phyloP scores from a whole-genome alignment of 345 rosid genomes.

The Linum usitatissimum region DNA sequence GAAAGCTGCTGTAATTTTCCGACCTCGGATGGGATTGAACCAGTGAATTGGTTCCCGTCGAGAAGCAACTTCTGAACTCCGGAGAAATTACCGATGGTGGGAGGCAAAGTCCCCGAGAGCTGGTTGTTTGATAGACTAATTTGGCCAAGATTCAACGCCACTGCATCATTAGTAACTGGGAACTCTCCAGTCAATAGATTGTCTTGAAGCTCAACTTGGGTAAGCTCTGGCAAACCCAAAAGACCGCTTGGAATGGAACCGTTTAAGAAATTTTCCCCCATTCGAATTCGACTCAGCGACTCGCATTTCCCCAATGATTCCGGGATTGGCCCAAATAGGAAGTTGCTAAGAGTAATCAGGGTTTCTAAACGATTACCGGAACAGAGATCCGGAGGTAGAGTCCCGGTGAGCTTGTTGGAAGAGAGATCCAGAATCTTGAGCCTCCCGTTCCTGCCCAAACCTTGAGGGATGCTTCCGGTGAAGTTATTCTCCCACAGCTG shows the following conservation, averaged over 20 bases:
- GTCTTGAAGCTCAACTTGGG: slow-evolving; percentile 73
- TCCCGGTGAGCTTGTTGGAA: slow-evolving; percentile 68
- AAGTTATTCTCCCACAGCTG: slow-evolving; percentile 91
- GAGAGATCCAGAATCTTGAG: slow-evolving; percentile 57
- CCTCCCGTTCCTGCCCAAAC: slow-evolving; percentile 53
- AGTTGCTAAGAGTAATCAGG: slow-evolving; percentile 61
- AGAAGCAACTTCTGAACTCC: slow-evolving; percentile 82
- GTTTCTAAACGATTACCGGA: slow-evolving; percentile 54
- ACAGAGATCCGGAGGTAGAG: slow-evolving; percentile 63
- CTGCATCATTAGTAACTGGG: slow-evolving; percentile 32
- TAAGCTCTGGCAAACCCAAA: slow-evolving; percentile 53
- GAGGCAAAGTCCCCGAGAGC: slow-evolving; percentile 64
- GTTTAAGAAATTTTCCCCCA: slow-evolving; percentile 79
- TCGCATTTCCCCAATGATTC: slow-evolving; percentile 56
- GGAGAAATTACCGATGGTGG: slow-evolving; percentile 59
- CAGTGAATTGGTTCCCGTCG: slow-evolving; percentile 72
- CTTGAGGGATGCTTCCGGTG: slow-evolving; percentile 62
- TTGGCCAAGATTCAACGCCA: slow-evolving; percentile 55
- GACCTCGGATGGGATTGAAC: slow-evolving; percentile 60
- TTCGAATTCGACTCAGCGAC: slow-evolving; percentile 66
- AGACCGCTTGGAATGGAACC: slow-evolving; percentile 79
- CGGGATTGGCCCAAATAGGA: slow-evolving; percentile 71
- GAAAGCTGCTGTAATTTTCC: slow-evolving; percentile 76
- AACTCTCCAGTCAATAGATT: slow-evolving; percentile 56
- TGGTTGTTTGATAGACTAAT: slow-evolving; percentile 67